phyloP scores from a whole-genome alignment of 2,329 filamentous ascomycete species.

The Colletotrichum higginsianum region DNA sequence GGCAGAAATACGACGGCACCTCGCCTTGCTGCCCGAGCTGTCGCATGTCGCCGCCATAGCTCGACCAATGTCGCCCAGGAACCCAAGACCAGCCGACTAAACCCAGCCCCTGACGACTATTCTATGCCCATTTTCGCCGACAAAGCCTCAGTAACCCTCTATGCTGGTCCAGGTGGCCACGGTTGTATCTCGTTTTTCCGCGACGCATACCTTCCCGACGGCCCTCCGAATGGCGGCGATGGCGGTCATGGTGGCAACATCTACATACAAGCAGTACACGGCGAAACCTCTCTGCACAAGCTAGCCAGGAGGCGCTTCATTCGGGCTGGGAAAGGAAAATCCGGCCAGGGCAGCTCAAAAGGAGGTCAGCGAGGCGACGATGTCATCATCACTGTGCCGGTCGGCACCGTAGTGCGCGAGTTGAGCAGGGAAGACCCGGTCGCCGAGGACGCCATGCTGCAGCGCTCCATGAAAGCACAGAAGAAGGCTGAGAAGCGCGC shows the following conservation, averaged over 20 bases:
- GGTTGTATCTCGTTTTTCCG: conserved; percentile 95
- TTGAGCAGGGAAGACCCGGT: conserved; percentile 83
- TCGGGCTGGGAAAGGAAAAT: conserved; percentile 81
- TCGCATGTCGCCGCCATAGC: conserved; percentile 39
- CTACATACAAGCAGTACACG: conserved; percentile 93
- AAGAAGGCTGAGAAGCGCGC: conserved; percentile 34
- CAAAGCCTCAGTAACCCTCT: conserved; percentile 82
- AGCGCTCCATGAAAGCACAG: conserved; percentile 36
- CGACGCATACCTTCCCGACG: conserved; percentile 90
- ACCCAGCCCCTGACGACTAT: conserved; percentile 89
- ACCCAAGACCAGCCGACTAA: conserved; percentile 70
- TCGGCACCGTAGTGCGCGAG: conserved; percentile 92
- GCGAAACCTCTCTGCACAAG: conserved; percentile 95
- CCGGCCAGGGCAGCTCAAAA: conserved; percentile 81
- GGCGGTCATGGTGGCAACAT: conserved; percentile 92
- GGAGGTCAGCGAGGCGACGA: conserved; percentile 89
- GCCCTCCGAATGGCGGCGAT: conserved; percentile 94
- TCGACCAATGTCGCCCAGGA: conserved; percentile 42
- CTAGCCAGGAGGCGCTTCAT: conserved; percentile 83
- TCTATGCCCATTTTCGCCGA: conserved; percentile 88
- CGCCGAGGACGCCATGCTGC: conserved; percentile 70
- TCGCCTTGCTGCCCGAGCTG: conserved; percentile 47
- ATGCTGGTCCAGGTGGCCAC: conserved; percentile 86
- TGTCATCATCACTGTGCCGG: conserved; percentile 88
- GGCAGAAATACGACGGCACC: conserved; percentile 46